phyloP scores from a whole-genome alignment of 2,329 filamentous ascomycete species.

The Cucurbitaria berberidis region DNA sequence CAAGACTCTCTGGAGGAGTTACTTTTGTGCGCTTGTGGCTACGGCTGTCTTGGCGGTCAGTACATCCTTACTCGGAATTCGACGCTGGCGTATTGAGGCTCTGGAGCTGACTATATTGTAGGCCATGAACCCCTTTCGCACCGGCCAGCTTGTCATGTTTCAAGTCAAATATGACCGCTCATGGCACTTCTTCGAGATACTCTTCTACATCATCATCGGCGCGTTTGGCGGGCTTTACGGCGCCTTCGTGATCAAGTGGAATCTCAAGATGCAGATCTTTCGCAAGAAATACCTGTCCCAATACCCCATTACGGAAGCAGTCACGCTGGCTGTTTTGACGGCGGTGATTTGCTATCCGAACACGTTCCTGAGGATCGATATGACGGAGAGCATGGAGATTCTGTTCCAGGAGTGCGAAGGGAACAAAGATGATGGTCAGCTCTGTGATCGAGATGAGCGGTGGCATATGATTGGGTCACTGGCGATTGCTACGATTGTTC shows the following conservation, averaged over 20 bases:
- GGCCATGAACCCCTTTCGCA: conserved; percentile 97
- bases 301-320: conserved; percentile 86
- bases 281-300: conserved; percentile 87
- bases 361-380: conserved; percentile 92
- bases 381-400: conserved; percentile 99
- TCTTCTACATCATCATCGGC: conserved; percentile 91
- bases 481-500: conserved; percentile 77
- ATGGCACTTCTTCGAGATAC: conserved; percentile 96
- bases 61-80: conserved; percentile 8
- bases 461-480: conserved; percentile 81
- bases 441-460: conserved; percentile 82
- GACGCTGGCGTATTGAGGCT: too few relatives aligned
- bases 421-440: conserved; percentile 82
- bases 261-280: conserved; percentile 87
- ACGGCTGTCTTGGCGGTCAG: conserved; percentile 82
- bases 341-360: conserved; percentile 97
- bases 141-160: conserved; percentile 98
- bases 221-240: conserved; percentile 95
- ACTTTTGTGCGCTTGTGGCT: conserved; percentile 95
- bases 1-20: conserved; percentile 97
- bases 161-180: conserved; percentile 93
- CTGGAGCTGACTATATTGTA: too few relatives aligned
- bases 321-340: conserved; percentile 79
- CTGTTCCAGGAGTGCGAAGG: conserved; percentile 93
- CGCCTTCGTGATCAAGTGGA: conserved; percentile 98